These are phyloP conservation scores for Solanum piurae DNA, from an alignment of 257 asterid species.

Conservation along the genomic window DNA sequence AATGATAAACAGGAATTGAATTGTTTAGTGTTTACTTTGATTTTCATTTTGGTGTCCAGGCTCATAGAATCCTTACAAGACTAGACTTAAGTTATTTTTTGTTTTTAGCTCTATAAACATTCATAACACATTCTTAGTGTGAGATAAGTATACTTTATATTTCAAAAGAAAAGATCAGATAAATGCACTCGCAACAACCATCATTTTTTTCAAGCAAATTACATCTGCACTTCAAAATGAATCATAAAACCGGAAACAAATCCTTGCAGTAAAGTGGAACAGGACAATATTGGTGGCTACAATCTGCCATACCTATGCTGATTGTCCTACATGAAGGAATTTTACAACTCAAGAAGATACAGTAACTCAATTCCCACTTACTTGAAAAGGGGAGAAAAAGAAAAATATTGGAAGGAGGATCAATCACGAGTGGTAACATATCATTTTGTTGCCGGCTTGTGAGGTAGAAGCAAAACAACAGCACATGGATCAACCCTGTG, in stretches of 20 bases:
- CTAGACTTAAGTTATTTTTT: not conserved
- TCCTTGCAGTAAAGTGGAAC: conserved; percentile 6
- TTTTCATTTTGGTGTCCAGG: not conserved
- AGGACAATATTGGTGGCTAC: conserved; percentile 3
- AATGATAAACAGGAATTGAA: not conserved
- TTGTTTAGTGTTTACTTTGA: not conserved
- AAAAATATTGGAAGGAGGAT: not conserved
- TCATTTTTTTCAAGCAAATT: not conserved
- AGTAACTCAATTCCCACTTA: not conserved
- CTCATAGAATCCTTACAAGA: not conserved
- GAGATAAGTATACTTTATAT: not conserved
- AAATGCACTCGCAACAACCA: not conserved
- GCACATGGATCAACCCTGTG: not conserved
- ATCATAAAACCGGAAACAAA: not conserved
- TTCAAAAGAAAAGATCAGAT: not conserved
- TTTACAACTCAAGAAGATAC: not conserved
- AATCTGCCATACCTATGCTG: conserved; percentile 11
- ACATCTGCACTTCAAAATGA: not conserved
- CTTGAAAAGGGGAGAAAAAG: not conserved
- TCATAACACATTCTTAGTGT: not conserved
- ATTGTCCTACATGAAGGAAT: conserved; percentile 1
- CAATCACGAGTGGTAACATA: not conserved
- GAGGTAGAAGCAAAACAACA: not conserved
- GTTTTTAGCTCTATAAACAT: not conserved
- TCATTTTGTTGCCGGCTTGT: not conserved